Conservation (phyloP, 176 grass and related monocot genomes). For the Echinochloa phyllopogon region DNA sequence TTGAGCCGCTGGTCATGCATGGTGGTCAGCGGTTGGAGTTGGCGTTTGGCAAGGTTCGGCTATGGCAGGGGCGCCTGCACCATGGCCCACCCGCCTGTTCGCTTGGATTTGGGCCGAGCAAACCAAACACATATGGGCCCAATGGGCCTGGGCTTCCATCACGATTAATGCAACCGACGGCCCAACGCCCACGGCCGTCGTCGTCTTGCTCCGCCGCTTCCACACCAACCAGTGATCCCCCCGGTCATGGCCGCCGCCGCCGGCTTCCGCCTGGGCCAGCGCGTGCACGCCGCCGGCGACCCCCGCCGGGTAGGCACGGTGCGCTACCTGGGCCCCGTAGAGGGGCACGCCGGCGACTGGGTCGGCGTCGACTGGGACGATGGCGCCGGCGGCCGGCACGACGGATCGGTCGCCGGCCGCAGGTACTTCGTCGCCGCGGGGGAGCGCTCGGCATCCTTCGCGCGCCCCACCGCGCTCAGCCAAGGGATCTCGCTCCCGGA, state of each 20-base stretch:
- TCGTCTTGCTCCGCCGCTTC: not conserved
- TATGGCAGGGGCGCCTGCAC: not conserved
- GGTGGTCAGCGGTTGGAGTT: not conserved
- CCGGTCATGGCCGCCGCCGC: constrained; percentile 20
- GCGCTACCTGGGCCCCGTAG: constrained; percentile 63
- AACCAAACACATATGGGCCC: not conserved
- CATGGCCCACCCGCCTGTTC: not conserved
- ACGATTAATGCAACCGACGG: not conserved
- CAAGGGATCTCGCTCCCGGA: constrained; percentile 77
- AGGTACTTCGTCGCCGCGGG: constrained; percentile 63
- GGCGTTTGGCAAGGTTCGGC: not conserved
- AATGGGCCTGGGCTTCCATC: not conserved
- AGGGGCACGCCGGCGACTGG: constrained; percentile 69
- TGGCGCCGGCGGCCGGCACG: constrained; percentile 72
- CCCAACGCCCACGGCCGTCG: not conserved
- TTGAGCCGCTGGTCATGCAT: not conserved
- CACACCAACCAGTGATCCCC: constrained; percentile 6
- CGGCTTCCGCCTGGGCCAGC: constrained; percentile 60
- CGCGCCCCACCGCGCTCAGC: constrained; percentile 63
- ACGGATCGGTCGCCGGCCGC: constrained; percentile 60
- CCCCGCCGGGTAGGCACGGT: constrained; percentile 70
- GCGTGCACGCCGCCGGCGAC: constrained; percentile 74
- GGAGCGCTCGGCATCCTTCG: constrained; percentile 73
- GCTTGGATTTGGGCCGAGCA: not conserved
- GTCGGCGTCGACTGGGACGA: constrained; percentile 91